A percentile compares a stretch with the other conserved stretches of the same genome.
Conservation (phyloP, 2,329 filamentous ascomycete species). For the Botrytis fabae region DNA sequence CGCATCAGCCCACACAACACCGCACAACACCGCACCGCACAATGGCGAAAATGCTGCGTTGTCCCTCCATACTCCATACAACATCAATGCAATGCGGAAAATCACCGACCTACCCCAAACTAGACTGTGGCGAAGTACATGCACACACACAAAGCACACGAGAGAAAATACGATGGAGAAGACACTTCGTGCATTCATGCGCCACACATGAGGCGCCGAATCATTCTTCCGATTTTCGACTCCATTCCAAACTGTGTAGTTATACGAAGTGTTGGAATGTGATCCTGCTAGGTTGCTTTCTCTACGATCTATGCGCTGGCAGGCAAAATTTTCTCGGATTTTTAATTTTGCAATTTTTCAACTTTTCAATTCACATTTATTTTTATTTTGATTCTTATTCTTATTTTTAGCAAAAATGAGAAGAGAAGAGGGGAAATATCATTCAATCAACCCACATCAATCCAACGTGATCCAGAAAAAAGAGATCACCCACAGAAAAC, state of each 20-base stretch:
- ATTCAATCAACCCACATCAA: not conserved
- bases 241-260: not conserved
- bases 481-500: not conserved
- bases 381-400: not conserved
- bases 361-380: too few relatives aligned
- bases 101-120: conserved; percentile 16
- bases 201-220: not conserved
- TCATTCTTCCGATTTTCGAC: not conserved
- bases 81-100: not conserved
- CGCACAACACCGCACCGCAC: not conserved
- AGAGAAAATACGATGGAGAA: conserved; percentile 9
- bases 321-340: conserved; percentile 22
- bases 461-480: not conserved
- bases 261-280: not conserved
- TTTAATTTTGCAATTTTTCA: not conserved
- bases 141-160: not conserved
- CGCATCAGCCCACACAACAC: not conserved
- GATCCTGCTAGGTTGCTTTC: not conserved
- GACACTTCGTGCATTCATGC: not conserved
- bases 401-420: not conserved
- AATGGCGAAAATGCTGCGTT: conserved; percentile 30
- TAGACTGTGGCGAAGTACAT: conserved; percentile 34
- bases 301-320: conserved; percentile 20
- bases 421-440: not conserved
- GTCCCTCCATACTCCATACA: conserved; percentile 6